Evolutionary conservation across 192 early-diverging fungal species (phyloP).

Genomic region (Entophlyctis luteolus): DNA sequence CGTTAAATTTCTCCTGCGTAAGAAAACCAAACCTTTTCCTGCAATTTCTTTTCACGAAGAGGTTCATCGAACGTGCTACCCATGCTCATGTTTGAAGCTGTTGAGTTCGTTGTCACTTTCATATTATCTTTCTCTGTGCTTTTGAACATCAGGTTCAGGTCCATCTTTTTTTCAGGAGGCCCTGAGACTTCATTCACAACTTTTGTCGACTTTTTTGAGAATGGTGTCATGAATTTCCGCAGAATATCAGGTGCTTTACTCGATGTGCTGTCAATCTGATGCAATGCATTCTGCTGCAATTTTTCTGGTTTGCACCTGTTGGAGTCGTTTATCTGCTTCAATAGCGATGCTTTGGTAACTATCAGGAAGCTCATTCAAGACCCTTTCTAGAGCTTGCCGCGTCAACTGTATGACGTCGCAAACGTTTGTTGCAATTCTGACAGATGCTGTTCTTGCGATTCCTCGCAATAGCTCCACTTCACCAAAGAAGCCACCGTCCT

Average conservation of each 20-base stretch:
- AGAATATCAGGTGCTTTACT: constrained; percentile 1
- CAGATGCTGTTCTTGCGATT: constrained; percentile 43
- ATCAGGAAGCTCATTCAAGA: constrained; percentile 46
- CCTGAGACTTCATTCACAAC: not conserved
- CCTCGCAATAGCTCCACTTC: constrained; percentile 49
- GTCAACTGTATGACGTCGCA: constrained; percentile 46
- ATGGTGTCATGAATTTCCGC: constrained; percentile 9
- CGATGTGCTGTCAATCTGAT: constrained; percentile 4
- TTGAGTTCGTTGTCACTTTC: not conserved
- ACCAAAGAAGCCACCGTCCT: constrained; percentile 55
- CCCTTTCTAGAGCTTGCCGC: constrained; percentile 34
- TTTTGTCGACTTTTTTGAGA: constrained; percentile 12
- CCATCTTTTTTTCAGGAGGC: not conserved
- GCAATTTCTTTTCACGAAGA: not conserved
- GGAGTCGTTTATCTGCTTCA: constrained; percentile 45
- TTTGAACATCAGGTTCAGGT: too few relatives aligned
- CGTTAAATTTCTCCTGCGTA: too few relatives aligned
- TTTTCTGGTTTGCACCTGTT: constrained; percentile 33
- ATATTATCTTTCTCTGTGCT: too few relatives aligned
- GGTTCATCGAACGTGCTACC: constrained; percentile 6
- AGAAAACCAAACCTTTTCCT: too few relatives aligned
- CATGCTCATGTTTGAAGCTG: not conserved
- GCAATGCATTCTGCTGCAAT: constrained; percentile 4
- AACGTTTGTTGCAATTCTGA: constrained; percentile 29
- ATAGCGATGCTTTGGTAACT: constrained; percentile 44